These are phyloP conservation scores for Colletotrichum limetticola DNA, from an alignment of 2,329 filamentous ascomycete species.

Conservation along the genomic window DNA sequence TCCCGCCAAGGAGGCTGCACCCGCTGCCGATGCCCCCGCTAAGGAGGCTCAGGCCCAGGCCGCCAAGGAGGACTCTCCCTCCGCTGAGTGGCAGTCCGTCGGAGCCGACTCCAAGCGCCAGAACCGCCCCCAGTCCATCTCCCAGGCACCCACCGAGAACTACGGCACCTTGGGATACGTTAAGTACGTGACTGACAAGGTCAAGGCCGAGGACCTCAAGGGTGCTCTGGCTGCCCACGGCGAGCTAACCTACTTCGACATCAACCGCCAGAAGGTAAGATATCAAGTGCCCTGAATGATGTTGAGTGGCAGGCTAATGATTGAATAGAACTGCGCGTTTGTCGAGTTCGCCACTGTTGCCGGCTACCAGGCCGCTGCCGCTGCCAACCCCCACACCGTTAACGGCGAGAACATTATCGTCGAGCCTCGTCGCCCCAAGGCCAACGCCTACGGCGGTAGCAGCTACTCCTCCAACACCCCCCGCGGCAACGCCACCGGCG, in stretches of 20 bases:
- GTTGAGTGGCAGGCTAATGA: constrained; percentile 35
- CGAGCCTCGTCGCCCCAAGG: constrained; percentile 87
- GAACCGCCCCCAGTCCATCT: constrained; percentile 75
- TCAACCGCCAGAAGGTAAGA: constrained; percentile 84
- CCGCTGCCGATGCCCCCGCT: constrained; percentile 52
- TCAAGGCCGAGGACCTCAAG: constrained; percentile 79
- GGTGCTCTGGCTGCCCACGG: constrained; percentile 77
- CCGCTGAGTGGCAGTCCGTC: constrained; percentile 88
- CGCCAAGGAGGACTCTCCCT: constrained; percentile 61
- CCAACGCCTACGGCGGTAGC: constrained; percentile 75
- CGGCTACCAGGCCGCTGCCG: constrained; percentile 84
- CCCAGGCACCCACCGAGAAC: constrained; percentile 71
- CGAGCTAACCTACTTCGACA: constrained; percentile 77
- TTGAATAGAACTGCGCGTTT: constrained; percentile 88
- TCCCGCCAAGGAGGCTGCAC: constrained; percentile 46
- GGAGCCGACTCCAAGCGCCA: constrained; percentile 87
- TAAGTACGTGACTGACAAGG: constrained; percentile 93
- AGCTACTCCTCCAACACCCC: constrained; percentile 62
- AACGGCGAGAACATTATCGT: constrained; percentile 85
- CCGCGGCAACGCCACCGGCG: constrained; percentile 40
- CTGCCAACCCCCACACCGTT: constrained; percentile 86
- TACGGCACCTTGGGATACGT: constrained; percentile 88
- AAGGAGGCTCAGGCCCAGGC: constrained; percentile 47
- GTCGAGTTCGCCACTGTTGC: constrained; percentile 88
- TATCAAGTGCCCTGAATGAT: background rate